These are phyloP conservation scores for thale cress (Arabidopsis thaliana) DNA, from an alignment of 345 rosid genomes.

Conservation along the genomic window TAIR10.1 NC_003075.7:8385501-8386000, in stretches of 20 bases:
- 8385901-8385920: background rate
- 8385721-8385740: conserved; percentile 7
- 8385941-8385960: conserved; percentile 18
- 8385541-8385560: background rate
- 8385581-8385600: background rate
- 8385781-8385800: conserved; percentile 1
- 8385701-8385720: conserved; percentile 5
- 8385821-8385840: conserved; percentile 23
- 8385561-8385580: conserved; percentile 5
- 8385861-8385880: conserved; percentile 30
- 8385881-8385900: conserved; percentile 1
- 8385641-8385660: conserved; percentile 6
- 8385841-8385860: conserved; percentile 10
- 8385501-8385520: background rate
- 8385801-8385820: conserved; percentile 6
- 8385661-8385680: background rate
- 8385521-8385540: background rate
- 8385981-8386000: conserved; percentile 17
- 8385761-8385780: conserved; percentile 9
- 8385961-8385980: background rate
- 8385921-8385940: background rate
- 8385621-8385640: background rate
- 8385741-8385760: conserved; percentile 30
- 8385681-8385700: conserved; percentile 22
- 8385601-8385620: background rate